Evolutionary conservation across 371 early-diverging fungal species (phyloP), one percentile per base, ranked within the genome.

Genomic region (Mucor racemosus): DNA sequence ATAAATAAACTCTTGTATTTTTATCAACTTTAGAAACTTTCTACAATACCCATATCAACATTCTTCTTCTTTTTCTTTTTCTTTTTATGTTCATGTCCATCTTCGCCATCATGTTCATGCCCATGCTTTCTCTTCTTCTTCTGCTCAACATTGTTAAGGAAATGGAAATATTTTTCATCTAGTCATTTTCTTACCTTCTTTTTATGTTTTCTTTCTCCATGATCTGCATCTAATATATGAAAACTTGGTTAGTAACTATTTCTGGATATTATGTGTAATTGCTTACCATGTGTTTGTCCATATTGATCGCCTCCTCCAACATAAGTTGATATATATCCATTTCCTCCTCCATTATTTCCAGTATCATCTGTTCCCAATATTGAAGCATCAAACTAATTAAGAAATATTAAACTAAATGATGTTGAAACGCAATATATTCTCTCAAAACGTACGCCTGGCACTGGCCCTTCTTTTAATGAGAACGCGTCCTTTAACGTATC

Each of bases 111-210:
- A 74, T 87, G 80, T 8, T 83, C 86, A 65, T 87, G 88, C 13
- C 80, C 82, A 62, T 87, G 86, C 65, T 81, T 85, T 80, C 88
- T 82, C 73, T 88, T 88, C 82, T 88, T 88, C 75, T 88, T 88
- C 88, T 88, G 63, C 54, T 59, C 41, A 50, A 26, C 3, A 26
- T 26, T 26, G 26, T 26, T 26, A 26, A 26, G 1, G 26, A 26
- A 26, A 26, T 1, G 26, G 3, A 26, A 3, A 26, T 26, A 1
- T 26, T 26, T 26, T 26, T 26, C 26, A 26, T 26, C 26, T 26
- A 1, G 26, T 26, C 26, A 1, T 26, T 26, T 26, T 26, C 26
- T 58, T 78, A 85, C 88, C 88, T 88, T 88, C 67, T 88, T 88
- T 66, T 88, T 88, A 67, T 85, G 88, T 68, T 66, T 79, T 66